Evolutionary conservation across 129 eudicot genomes (phyloP), one percentile per base, ranked within the genome.

Genomic region (Tagetes erecta): DNA sequence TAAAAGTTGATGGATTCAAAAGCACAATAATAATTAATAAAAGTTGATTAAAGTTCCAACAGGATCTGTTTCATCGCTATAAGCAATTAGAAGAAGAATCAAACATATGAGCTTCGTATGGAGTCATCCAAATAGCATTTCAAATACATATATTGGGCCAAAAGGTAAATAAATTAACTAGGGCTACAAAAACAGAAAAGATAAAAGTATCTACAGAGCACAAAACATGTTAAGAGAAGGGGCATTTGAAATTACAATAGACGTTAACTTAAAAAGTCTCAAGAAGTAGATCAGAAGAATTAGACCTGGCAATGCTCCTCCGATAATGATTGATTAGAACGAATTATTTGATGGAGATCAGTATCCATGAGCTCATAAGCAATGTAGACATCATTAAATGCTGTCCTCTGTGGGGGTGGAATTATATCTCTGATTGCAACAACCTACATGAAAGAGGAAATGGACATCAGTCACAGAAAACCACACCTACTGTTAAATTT

Each of bases 261-360:
- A 44, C 68, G 35, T 76, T 75, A 67, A 67, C 33, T 40, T 67
- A 42, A 57, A 57, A 44, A 58, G 68, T 56, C 41, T 56, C 47
- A 10, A 67, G 55, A 35, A 52, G 57, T 76, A 53, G 42, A 75
- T 52, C 74, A 53, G 13, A n/a, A 55, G 57, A 77, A 68, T n/a
- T 56, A 52, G 39, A 92, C 98, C 98, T 92, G 98, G 77, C 95
- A 87, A 78, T 92, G 98, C 83, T 87, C 92, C 77, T 89, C 96
- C 8, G 98, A 85, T 46, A 92, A 74, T 20, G 81, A 64, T 84
- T 92, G 98, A 67, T 89, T 86, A 37, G 98, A 89, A 33, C 90
- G 88, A 63, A 92, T 92, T 31, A 92, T 87, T 71, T 92, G 97
- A 77, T 89, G 93, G 46, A 92, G 97, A 82, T 92, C 97, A 46